Evolutionary conservation across 495 filamentous ascomycete species (phyloP).

Genomic region (Aspergillus sclerotioniger): DNA sequence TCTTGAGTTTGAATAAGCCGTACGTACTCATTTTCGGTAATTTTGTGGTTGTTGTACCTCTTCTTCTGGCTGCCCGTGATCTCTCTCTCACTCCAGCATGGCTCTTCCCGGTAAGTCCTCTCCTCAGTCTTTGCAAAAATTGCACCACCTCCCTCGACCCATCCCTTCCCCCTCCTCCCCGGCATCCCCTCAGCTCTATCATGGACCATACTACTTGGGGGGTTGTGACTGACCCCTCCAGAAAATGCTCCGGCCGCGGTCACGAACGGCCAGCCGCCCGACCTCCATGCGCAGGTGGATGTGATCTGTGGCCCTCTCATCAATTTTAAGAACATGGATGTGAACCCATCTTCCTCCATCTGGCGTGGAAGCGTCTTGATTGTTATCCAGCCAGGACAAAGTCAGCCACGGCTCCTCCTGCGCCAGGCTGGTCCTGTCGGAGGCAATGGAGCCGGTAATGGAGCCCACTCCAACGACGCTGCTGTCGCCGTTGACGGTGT

Average conservation of each 20-base stretch:
- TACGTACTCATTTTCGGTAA: too few species aligned
- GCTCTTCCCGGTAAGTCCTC: conserved; percentile 8
- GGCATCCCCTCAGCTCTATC: too few species aligned
- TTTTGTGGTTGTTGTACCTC: background rate
- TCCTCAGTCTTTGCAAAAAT: background rate
- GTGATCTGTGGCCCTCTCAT: conserved; percentile 78
- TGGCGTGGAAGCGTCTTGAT: conserved; percentile 87
- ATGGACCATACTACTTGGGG: background rate
- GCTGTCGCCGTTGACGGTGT: conserved; percentile 44
- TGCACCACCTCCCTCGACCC: conserved; percentile 2
- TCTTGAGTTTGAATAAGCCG: too few species aligned
- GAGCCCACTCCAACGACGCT: conserved; percentile 8
- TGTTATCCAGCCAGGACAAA: conserved; percentile 65
- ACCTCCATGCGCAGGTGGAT: conserved; percentile 47
- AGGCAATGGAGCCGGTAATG: conserved; percentile 11
- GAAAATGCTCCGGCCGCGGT: conserved; percentile 4
- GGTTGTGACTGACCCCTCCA: background rate
- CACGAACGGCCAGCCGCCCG: conserved; percentile 14
- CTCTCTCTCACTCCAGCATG: conserved; percentile 1
- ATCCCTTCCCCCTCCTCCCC: too few species aligned
- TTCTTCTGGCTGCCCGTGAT: background rate
- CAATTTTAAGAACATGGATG: conserved; percentile 82
- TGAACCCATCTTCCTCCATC: conserved; percentile 41
- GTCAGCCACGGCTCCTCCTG: conserved; percentile 49
- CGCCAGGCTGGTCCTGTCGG: conserved; percentile 42